Percentiles rank a stretch among this genome's conserved stretches.
Conservation (phyloP, 805 yeast species). For the Candida lessepsii region DNA sequence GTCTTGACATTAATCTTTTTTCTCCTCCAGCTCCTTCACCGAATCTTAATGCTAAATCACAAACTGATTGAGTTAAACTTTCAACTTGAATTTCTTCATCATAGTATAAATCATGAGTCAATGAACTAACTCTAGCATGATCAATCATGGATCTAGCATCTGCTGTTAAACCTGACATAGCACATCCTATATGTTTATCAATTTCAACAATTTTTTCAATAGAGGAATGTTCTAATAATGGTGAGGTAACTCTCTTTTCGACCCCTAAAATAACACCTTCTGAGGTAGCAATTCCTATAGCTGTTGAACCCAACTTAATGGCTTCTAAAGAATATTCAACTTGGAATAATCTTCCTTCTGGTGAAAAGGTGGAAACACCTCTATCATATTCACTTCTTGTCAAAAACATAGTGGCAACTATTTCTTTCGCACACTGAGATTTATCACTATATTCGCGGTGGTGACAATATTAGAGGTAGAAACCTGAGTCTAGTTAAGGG, state of each 20-base stretch:
- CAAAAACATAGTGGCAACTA: slow-evolving; percentile 64
- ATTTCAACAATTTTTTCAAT: slow-evolving; percentile 96
- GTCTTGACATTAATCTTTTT: slow-evolving; percentile 93
- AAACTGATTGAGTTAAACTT: slow-evolving; percentile 91
- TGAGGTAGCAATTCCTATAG: slow-evolving; percentile 92
- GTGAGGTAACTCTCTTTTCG: slow-evolving; percentile 93
- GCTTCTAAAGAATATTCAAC: slow-evolving; percentile 98
- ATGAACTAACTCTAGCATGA: slow-evolving; percentile 89
- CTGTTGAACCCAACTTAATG: slow-evolving; percentile 94
- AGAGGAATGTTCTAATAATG: slow-evolving; percentile 85
- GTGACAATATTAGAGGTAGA: too few species aligned
- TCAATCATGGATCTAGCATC: slow-evolving; percentile 99
- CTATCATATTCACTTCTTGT: slow-evolving; percentile 99
- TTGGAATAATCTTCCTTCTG: slow-evolving; percentile 97
- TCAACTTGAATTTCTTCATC: slow-evolving; percentile 93
- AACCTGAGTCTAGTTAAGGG: too few species aligned
- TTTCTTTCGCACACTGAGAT: slow-evolving; percentile 1
- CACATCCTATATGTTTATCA: slow-evolving; percentile 93
- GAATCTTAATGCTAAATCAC: slow-evolving; percentile 93
- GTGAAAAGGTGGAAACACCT: slow-evolving; percentile 97
- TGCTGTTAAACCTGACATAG: slow-evolving; percentile 98
- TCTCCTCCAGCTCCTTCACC: slow-evolving; percentile 98
- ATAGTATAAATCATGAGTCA: slow-evolving; percentile 85
- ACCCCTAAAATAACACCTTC: slow-evolving; percentile 97
- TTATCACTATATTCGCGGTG: neutral